A percentile compares a stretch with the other conserved stretches of the same genome.
Conservation (phyloP, 2,329 filamentous ascomycete species). For the Verticillium nonalfalfae region DNA sequence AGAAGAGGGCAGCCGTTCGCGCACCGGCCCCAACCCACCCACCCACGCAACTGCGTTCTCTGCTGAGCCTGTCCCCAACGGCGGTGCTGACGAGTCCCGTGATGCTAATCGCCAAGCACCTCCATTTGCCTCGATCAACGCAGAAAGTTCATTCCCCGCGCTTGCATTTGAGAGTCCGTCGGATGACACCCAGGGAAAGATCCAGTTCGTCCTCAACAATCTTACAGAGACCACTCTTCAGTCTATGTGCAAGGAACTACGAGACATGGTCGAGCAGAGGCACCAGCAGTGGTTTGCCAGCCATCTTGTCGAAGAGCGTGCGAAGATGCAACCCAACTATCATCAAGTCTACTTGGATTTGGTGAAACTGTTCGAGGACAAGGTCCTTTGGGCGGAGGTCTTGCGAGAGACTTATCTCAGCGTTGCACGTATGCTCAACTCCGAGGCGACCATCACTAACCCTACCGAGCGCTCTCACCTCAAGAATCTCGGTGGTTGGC, state of each 20-base stretch:
- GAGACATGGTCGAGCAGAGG: conserved; percentile 67
- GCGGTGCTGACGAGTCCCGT: conserved; percentile 58
- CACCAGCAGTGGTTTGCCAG: conserved; percentile 96
- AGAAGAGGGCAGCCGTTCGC: conserved; percentile 50
- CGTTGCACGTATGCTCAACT: conserved; percentile 80
- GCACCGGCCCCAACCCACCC: conserved; percentile 40
- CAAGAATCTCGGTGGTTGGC: conserved; percentile 91
- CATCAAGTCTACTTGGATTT: conserved; percentile 90
- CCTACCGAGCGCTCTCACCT: conserved; percentile 79
- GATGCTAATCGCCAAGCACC: conserved; percentile 54
- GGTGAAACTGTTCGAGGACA: conserved; percentile 75
- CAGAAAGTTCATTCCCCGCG: conserved; percentile 60
- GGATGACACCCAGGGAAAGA: conserved; percentile 82
- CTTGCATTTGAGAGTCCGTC: conserved; percentile 74
- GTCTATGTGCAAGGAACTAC: conserved; percentile 76
- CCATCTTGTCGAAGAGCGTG: conserved; percentile 91
- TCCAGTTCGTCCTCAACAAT: conserved; percentile 95
- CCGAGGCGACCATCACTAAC: conserved; percentile 78
- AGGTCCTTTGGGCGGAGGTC: conserved; percentile 78
- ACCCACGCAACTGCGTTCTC: conserved; percentile 26
- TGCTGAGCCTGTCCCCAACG: conserved; percentile 58
- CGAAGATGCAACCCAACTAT: conserved; percentile 96
- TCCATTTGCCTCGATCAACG: conserved; percentile 72
- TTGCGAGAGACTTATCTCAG: conserved; percentile 87
- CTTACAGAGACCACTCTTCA: conserved; percentile 85